Evolutionary conservation across 2,329 filamentous ascomycete genomes (phyloP), one percentile per base, ranked within the genome.

Genomic region (Penicillium polonicum): DNA sequence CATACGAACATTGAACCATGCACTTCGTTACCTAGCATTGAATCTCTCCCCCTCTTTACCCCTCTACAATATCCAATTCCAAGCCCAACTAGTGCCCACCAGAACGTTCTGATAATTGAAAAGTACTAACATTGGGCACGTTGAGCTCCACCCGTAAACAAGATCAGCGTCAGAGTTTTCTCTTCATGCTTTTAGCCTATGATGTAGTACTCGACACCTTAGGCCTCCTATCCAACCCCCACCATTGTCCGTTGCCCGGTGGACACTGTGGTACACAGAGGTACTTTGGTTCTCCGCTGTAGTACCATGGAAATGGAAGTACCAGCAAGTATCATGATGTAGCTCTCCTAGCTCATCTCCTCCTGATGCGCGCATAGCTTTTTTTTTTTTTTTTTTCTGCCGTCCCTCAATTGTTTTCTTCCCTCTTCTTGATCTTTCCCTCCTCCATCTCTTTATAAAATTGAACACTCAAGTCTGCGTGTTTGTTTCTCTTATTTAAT

Each of bases 281-380:
- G 27, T 57, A 57, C 55, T 35, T 57, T 13, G 9, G 42, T 36
- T 7, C 10, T 23, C 48, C 35, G 45, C 42, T 10, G 17, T 27
- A 2, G 42, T 19, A 53, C 42, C 36, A 48, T n/a, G 55, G 36
- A 36, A 38, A 17, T 25, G 12, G 33, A 43, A 3, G 39, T 56
- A 61, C 54, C 44, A 39, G 8, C n/a, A 60, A 48, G 61, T 65
- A 63, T 38, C 44, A 1, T 9, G 10, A 21, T 6, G 60, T 64
- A 60, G 39, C 35, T 45, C 0, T 33, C 33, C 33, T 17, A 63
- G 58, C 60, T 61, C 31, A 12, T 33, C 53, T 36, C 52, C 52
- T 57, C 55, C 48, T 54, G 43, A 57, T 59, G 60, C 46, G 55
- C 57, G 60, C 59, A 64, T 65, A 49, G 48, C 51, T 64, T 48